phyloP scores from a whole-genome alignment of 306 rosid genomes.

The Echinosophora koreensis region DNA sequence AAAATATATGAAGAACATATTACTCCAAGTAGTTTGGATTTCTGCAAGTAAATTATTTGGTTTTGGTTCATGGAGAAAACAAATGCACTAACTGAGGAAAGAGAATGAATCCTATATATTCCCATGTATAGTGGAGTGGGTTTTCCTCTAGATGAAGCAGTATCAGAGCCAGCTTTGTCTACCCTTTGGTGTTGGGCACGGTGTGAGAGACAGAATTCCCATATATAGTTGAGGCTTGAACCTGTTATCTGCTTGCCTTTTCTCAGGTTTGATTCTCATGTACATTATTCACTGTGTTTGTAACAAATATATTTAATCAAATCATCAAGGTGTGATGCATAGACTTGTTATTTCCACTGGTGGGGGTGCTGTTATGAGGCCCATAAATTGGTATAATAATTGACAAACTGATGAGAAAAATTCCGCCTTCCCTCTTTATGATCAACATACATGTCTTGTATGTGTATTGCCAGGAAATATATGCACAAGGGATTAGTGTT shows the following conservation, averaged over 20 bases:
- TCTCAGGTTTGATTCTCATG: background rate
- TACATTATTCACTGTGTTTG: constrained; percentile 2
- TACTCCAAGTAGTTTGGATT: constrained; percentile 5
- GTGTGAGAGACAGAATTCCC: constrained; percentile 11
- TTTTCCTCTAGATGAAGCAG: constrained; percentile 18
- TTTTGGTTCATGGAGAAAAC: constrained; percentile 11
- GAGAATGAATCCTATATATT: background rate
- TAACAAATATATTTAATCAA: constrained; percentile 1
- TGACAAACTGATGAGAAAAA: constrained; percentile 25
- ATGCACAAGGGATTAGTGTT: constrained; percentile 85
- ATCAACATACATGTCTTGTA: constrained; percentile 30
- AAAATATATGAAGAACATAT: constrained; percentile 3
- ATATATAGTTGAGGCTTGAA: background rate
- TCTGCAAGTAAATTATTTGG: constrained; percentile 1
- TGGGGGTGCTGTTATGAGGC: constrained; percentile 90
- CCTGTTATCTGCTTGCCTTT: background rate
- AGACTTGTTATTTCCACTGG: constrained; percentile 87
- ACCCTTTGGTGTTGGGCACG: background rate
- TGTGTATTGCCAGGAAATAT: constrained; percentile 70
- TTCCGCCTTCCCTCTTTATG: constrained; percentile 8
- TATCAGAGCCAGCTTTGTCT: constrained; percentile 25
- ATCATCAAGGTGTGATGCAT: constrained; percentile 47
- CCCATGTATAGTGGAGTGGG: constrained; percentile 15
- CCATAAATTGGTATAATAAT: constrained; percentile 81
- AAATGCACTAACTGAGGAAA: constrained; percentile 14